Base-by-base conservation (phyloP, 805 yeast species). In the Ogataea methylovora region DNA sequence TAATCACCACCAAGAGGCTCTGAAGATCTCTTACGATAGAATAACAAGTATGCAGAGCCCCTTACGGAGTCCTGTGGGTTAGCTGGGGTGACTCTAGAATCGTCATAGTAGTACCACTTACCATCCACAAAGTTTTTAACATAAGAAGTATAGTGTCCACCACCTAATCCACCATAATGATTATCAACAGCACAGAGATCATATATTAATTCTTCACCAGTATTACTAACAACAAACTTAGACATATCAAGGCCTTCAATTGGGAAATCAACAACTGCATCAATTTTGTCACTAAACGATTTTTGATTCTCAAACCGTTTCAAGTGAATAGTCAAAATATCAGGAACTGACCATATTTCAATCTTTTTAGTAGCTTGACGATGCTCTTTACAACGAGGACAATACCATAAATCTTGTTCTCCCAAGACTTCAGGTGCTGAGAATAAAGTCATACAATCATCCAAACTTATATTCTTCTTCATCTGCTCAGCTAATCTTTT, bases 141-240 rank as follows among this genome's bases (percentile, higher is more conserved):
- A 49, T 77, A 81, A 0, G 97, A 84, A 1, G 98, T 92, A 57
- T 92, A 90, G 62, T 92, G 97, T 2, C 98, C 97, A 4, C 97
- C 97, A 1, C 97, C 97, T 14, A 90, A 64, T 1, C 97, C 96
- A 33, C 97, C 98, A 54, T 70, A 87, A 52, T 92, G 98, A 54
- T 90, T 92, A 54, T 88, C 97, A 16, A 92, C 96, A 0, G 92
- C 97, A 47, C 84, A 69, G 41, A 92, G 63, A 52, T 92, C 97
- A 56, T 90, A 90, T 1, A 84, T 52, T n/a, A 57, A 45, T 4
- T 47, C 49, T 30, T 56, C 59, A 29, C 48, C 62, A 3, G 62
- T 66, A 3, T 54, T 49, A 27, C 56, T 53, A 7, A 61, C 60
- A 4, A 84, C 67, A 45, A 76, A 73, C n/a, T 67, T 62, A 2